These are phyloP conservation scores for Crithidia fasciculata DNA, from an alignment of 208 protist species.

Conservation along the genomic window DNA sequence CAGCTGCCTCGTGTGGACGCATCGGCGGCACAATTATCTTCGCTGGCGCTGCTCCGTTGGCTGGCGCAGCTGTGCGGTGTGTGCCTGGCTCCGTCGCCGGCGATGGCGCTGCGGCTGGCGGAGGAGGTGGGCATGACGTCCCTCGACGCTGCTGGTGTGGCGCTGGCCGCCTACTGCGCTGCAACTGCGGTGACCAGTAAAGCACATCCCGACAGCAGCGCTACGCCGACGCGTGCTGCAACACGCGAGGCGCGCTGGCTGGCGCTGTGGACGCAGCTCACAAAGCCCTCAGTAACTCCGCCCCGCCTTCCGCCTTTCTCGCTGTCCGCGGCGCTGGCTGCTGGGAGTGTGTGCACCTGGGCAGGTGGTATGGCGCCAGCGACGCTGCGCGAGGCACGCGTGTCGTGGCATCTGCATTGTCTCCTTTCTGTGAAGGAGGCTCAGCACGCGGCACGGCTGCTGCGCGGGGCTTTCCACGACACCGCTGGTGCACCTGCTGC, in stretches of 20 bases:
- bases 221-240: neutral
- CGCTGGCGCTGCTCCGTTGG: conserved; percentile 18
- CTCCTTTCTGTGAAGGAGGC: conserved; percentile 28
- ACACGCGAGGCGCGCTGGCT: conserved; percentile 28
- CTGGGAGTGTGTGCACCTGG: neutral
- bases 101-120: conserved; percentile 34
- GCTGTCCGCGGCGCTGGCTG: neutral
- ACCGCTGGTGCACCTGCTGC: neutral
- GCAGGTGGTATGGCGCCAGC: conserved; percentile 12
- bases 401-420: conserved; percentile 56
- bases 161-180: conserved; percentile 23
- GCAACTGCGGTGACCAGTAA: neutral
- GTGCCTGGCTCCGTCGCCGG: conserved; percentile 31
- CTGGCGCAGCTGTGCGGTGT: conserved; percentile 44
- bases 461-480: conserved; percentile 20
- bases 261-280: conserved; percentile 21
- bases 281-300: conserved; percentile 12
- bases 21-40: neutral
- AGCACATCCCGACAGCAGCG: neutral
- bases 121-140: conserved; percentile 11
- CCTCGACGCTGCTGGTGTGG: conserved; percentile 22
- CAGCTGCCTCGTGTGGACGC: conserved; percentile 1
- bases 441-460: conserved; percentile 25
- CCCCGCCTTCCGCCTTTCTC: conserved; percentile 15
- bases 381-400: conserved; percentile 26